Conservation (phyloP, 805 yeast species). For the Pichia kluyveri region DNA sequence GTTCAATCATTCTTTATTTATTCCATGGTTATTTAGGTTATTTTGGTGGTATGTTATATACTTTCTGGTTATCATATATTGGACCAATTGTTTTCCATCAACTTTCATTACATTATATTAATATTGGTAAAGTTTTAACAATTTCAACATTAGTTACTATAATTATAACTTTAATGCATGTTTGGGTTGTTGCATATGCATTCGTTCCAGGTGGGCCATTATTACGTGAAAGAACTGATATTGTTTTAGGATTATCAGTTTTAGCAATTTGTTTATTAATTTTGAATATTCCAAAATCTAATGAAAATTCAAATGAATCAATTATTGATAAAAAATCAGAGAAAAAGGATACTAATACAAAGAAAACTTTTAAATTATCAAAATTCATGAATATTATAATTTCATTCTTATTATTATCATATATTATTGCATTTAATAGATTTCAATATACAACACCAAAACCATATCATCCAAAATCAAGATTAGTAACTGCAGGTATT, state of each 20-base stretch:
- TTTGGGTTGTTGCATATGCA: constrained; percentile 97
- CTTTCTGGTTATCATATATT: constrained; percentile 53
- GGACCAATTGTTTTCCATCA: constrained; percentile 54
- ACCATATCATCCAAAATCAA: constrained; percentile 62
- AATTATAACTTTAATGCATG: constrained; percentile 65
- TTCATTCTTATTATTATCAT: constrained; percentile 35
- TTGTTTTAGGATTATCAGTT: constrained; percentile 54
- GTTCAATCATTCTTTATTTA: constrained; percentile 41
- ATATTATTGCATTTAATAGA: constrained; percentile 46
- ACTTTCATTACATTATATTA: constrained; percentile 25
- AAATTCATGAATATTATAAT: constrained; percentile 19
- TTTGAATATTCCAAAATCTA: constrained; percentile 13
- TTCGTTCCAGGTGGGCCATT: constrained; percentile 92
- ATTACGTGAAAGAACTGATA: constrained; percentile 81
- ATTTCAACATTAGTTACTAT: constrained; percentile 41
- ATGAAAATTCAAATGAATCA: neutral
- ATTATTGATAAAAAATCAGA: neutral
- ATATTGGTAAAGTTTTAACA: constrained; percentile 46
- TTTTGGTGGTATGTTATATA: constrained; percentile 57
- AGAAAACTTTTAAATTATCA: neutral
- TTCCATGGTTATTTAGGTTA: constrained; percentile 66
- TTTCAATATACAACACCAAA: constrained; percentile 52
- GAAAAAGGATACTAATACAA: neutral
- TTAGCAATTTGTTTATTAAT: constrained; percentile 42
- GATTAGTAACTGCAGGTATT: constrained; percentile 84